Evolutionary conservation across 441 rosid genomes (phyloP).

Genomic region (Pelargonium myrrhifolium): DNA sequence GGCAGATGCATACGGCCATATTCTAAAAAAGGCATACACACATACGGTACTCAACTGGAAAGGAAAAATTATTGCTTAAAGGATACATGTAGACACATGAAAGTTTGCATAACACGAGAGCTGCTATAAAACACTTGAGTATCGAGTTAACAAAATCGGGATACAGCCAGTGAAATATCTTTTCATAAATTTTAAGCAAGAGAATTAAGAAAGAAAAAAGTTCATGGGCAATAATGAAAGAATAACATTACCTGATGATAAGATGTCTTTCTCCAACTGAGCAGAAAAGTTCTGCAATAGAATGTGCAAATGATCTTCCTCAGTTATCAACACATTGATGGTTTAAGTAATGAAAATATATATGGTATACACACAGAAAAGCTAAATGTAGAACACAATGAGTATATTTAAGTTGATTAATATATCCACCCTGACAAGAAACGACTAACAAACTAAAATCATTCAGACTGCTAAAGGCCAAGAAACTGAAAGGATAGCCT

Average conservation of each 20-base stretch:
- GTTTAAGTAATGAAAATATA: background rate
- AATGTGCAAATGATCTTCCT: slow-evolving; percentile 12
- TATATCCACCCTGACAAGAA: background rate
- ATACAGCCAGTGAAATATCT: no score
- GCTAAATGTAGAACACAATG: background rate
- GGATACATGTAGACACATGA: background rate
- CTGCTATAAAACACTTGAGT: background rate
- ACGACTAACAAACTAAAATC: background rate
- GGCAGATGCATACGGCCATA: background rate
- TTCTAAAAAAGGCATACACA: background rate
- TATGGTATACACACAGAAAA: background rate
- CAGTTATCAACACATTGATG: slow-evolving; percentile 14
- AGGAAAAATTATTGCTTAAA: background rate
- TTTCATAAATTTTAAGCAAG: background rate
- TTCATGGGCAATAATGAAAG: background rate
- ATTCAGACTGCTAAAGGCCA: background rate
- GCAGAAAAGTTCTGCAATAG: slow-evolving; percentile 86
- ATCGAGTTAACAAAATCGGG: background rate
- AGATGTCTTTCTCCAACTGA: slow-evolving; percentile 88
- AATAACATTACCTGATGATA: slow-evolving; percentile 58
- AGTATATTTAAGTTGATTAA: no score
- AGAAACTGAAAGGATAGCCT: background rate
- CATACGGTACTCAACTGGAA: background rate
- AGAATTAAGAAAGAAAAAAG: background rate
- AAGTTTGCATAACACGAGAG: background rate